Evolutionary conservation across 805 yeast species (phyloP), one percentile per base, ranked within the genome.

Genomic region (Pichia gijzeniarum): DNA sequence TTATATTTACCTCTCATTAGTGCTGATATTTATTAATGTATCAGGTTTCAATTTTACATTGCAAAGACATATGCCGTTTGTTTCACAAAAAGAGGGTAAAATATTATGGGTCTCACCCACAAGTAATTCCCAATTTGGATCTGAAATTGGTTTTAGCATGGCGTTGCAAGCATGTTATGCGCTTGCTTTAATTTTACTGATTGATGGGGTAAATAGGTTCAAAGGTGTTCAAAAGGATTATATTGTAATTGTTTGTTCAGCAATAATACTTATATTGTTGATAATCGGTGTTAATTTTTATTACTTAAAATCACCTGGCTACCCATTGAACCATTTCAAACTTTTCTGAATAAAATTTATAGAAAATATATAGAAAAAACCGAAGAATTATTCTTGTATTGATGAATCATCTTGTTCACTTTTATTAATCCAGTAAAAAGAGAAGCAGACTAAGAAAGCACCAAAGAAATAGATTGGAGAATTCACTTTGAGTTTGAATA

Each of bases 391-490:
- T 7, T 21, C 27, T 35, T 35, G 37, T 19, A 20, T 7, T 9
- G 9, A n/a, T 8, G 47, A 43, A 13, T 85, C 95, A 20, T 71
- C 76, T 57, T 80, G 80, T 50, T 87, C 95, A 55, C 82, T 87
- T 51, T 72, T 78, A 63, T 91, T 91, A 38, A 93, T 82, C 38
- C 85, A 79, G 53, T 89, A 76, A 60, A 93, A 93, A 1, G 97
- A 91, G 19, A 79, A 64, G 21, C 90, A 78, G 33, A 93, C 95
- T 40, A 89, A 68, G 3, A 65, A 56, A 2, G 98, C 98, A 1
- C 98, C 98, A 32, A 83, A 54, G 12, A 83, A 64, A 59, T 93
- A 93, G 45, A 79, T 59, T 35, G 72, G 53, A 16, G 86, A 74
- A 55, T 86, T 74, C 31, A 68, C 61, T 52, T 82, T 79, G 30